phyloP scores from a whole-genome alignment of 1,284 basidiomycete species.

The Trametes sp. region DNA sequence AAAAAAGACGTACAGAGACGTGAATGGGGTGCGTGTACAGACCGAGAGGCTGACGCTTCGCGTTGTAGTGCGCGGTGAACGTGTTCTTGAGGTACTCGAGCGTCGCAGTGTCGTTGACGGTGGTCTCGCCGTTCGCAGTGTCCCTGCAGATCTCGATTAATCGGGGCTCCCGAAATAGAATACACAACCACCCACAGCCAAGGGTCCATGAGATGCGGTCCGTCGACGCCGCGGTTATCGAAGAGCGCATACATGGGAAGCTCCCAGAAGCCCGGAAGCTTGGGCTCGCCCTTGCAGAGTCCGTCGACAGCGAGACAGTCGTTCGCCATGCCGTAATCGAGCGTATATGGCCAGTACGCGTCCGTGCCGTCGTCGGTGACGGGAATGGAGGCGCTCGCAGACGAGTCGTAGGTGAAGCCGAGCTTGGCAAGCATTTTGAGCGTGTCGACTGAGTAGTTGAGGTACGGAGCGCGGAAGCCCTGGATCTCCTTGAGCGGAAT shows the following conservation, averaged over 20 bases:
- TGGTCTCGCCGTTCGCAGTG: constrained; percentile 56
- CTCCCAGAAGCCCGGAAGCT: constrained; percentile 83
- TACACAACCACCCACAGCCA: constrained; percentile 66
- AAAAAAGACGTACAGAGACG: constrained; percentile 59
- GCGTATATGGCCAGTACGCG: constrained; percentile 80
- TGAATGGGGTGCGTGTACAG: constrained; percentile 87
- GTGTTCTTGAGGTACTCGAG: constrained; percentile 79
- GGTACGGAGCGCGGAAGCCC: constrained; percentile 84
- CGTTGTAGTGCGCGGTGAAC: constrained; percentile 77
- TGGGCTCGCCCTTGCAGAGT: constrained; percentile 75
- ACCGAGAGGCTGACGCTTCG: constrained; percentile 80
- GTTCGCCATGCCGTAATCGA: constrained; percentile 82
- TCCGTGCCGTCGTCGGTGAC: constrained; percentile 76
- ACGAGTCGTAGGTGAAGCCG: constrained; percentile 82
- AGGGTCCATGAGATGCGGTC: constrained; percentile 82
- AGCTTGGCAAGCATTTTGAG: constrained; percentile 62
- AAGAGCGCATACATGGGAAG: constrained; percentile 85
- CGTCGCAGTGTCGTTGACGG: constrained; percentile 66
- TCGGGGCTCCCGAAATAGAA: not conserved
- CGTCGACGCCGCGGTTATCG: constrained; percentile 62
- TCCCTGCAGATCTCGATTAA: constrained; percentile 50
- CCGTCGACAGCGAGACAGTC: constrained; percentile 68
- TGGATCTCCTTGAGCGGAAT: constrained; percentile 74
- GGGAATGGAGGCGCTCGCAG: constrained; percentile 68
- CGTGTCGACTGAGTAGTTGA: constrained; percentile 73